Conservation (phyloP, 768 basidiomycete species). For the Boletus vermiculosoides region DNA sequence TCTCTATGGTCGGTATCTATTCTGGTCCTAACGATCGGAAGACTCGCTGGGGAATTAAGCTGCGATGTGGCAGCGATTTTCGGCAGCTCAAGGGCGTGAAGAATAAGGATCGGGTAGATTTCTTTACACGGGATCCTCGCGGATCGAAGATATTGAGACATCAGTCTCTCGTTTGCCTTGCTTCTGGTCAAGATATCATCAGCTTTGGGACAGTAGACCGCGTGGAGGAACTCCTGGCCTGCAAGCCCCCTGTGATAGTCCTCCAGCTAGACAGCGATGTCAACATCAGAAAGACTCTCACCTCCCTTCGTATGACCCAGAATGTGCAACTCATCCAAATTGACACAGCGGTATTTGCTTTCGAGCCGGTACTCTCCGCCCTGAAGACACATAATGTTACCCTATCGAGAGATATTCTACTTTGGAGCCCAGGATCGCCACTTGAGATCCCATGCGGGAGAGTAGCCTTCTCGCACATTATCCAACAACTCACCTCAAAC, state of each 20-base stretch:
- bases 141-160: slow-evolving; percentile 45
- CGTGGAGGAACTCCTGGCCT: slow-evolving; percentile 50
- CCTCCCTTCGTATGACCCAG: slow-evolving; percentile 33
- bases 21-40: slow-evolving; percentile 21
- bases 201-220: slow-evolving; percentile 55
- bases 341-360: slow-evolving; percentile 58
- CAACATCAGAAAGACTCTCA: slow-evolving; percentile 39
- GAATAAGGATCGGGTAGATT: slow-evolving; percentile 31
- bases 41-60: slow-evolving; percentile 42
- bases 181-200: slow-evolving; percentile 46
- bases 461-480: slow-evolving; percentile 8
- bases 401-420: slow-evolving; percentile 48
- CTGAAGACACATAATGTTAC: slow-evolving; percentile 44
- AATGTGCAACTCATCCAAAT: slow-evolving; percentile 51
- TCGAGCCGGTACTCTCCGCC: slow-evolving; percentile 57
- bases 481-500: slow-evolving; percentile 29
- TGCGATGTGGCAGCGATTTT: slow-evolving; percentile 37
- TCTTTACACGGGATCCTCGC: slow-evolving; percentile 33
- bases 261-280: slow-evolving; percentile 50
- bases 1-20: slow-evolving; percentile 39
- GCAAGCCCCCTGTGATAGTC: slow-evolving; percentile 48
- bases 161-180: slow-evolving; percentile 52
- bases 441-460: neutral
- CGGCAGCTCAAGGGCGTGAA: slow-evolving; percentile 31
- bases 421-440: slow-evolving; percentile 41